Conservation (phyloP, 805 yeast genomes). For the Lachancea lanzarotensis region DNA sequence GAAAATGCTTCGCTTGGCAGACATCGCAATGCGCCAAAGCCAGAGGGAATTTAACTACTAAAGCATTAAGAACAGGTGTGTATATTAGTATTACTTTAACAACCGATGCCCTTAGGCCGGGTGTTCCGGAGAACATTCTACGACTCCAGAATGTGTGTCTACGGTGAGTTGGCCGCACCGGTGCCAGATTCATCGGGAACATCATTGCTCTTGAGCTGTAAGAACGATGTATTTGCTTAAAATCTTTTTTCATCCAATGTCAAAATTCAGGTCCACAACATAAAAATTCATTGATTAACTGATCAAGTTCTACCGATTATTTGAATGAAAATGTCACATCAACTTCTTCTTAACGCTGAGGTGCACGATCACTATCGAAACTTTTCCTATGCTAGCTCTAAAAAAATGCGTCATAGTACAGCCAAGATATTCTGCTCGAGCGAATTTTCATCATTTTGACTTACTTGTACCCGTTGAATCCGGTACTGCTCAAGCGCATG, state of each 20-base stretch:
- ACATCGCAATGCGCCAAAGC: conserved; percentile 54
- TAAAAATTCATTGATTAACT: too few relatives aligned
- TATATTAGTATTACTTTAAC: not conserved
- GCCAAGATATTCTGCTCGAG: conserved; percentile 28
- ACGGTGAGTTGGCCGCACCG: too few relatives aligned
- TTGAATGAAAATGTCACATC: too few relatives aligned
- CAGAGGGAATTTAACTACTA: conserved; percentile 65
- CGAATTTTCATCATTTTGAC: conserved; percentile 15
- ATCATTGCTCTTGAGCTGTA: too few relatives aligned
- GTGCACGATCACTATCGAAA: too few relatives aligned
- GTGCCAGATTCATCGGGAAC: too few relatives aligned
- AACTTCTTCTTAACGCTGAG: too few relatives aligned
- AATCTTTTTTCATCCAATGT: too few relatives aligned
- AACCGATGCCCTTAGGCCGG: not conserved
- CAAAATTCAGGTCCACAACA: too few relatives aligned
- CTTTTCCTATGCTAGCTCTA: too few relatives aligned
- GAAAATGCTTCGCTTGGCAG: conserved; percentile 71
- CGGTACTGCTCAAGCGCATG: not conserved
- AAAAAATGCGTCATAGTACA: conserved; percentile 13
- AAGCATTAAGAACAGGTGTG: not conserved
- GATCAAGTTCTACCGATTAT: too few relatives aligned
- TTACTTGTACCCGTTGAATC: conserved; percentile 24
- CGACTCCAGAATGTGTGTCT: not conserved
- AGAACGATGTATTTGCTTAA: too few relatives aligned
- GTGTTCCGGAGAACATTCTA: not conserved